These are phyloP conservation scores for Aspergillus saccharolyticus DNA, from an alignment of 495 filamentous ascomycete species.

Conservation along the genomic window DNA sequence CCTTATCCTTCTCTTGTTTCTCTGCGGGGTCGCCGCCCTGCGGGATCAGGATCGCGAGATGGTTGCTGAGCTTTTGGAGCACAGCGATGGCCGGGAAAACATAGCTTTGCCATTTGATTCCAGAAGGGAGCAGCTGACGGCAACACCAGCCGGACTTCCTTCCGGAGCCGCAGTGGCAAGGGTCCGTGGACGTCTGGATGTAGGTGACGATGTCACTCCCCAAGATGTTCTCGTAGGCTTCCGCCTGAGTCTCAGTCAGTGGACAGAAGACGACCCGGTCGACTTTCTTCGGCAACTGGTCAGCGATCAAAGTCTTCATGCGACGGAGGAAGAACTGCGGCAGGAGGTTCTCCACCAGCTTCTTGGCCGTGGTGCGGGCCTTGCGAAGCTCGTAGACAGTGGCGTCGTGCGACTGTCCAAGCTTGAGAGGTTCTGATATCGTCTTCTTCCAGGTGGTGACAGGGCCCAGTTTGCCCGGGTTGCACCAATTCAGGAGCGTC, in stretches of 20 bases:
- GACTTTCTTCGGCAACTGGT: constrained; percentile 93
- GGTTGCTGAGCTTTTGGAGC: constrained; percentile 85
- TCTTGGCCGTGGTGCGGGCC: constrained; percentile 77
- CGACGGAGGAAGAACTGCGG: constrained; percentile 89
- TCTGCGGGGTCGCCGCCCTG: constrained; percentile 59
- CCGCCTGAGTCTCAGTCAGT: constrained; percentile 73
- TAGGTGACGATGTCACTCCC: constrained; percentile 64
- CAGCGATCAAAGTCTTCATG: constrained; percentile 87
- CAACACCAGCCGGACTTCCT: constrained; percentile 84
- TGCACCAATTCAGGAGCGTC: constrained; percentile 95
- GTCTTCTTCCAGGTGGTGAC: constrained; percentile 69
- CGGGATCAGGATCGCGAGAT: constrained; percentile 85
- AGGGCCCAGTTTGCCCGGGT: constrained; percentile 81
- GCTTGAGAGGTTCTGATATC: constrained; percentile 73
- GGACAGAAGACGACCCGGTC: constrained; percentile 95
- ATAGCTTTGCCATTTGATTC: constrained; percentile 64
- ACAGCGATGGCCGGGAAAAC: constrained; percentile 83
- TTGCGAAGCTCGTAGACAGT: constrained; percentile 75
- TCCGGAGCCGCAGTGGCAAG: constrained; percentile 64
- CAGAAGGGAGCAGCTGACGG: constrained; percentile 50
- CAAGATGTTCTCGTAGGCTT: constrained; percentile 80
- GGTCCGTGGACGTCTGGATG: constrained; percentile 61
- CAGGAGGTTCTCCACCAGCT: constrained; percentile 80
- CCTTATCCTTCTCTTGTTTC: constrained; percentile 77
- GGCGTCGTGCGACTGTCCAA: constrained; percentile 92